Base-by-base conservation (phyloP, 2,329 filamentous ascomycete genomes). In the Blumeria graminis region DNA sequence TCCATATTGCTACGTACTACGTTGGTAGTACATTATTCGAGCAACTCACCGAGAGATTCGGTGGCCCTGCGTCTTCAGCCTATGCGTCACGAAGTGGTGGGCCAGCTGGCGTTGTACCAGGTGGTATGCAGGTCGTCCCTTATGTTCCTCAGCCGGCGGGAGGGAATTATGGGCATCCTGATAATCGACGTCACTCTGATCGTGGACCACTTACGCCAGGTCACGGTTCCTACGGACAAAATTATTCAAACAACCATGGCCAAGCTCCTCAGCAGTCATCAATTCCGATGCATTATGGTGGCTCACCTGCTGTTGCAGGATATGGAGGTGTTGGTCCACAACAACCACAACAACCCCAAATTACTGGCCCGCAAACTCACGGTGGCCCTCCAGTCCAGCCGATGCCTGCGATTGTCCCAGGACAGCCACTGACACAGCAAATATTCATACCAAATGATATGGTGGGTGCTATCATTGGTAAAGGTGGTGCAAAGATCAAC, bases 401-500 rank as follows among this genome's bases (percentile, higher is more conserved):
- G 8, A 82, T 88, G 72, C 79, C 82, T 60, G 79, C 78, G 16
- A 79, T 80, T 70, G 76, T 89, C 64, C 82, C 84, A 43, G 86
- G 86, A 55, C 82, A 86, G 61, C 87, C 89, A 55, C 75, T 96
- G 65, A 98, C 92, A 3, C 92, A 98, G 70, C 92, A 98, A 70
- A 98, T 98, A 62, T 98, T 85, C 72, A 98, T 98, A 64, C 92
- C 92, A 58, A 98, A 98, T 68, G 92, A 98, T 66, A 96, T 98
- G 92, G 92, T 98, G 56, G 92, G 92, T 60, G 92, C 92, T 57
- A 98, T 98, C 65, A 98, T 98, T 64, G 92, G 92, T 66, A 98
- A 98, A 72, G 92, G 92, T 60, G 92, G 92, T 61, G 86, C 88
- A 57, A 98, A 98, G 78, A 98, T 98, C 76, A 98, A 98, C 68